Base-by-base conservation (phyloP, 768 basidiomycete species). In the Tephrocybe sp. region DNA sequence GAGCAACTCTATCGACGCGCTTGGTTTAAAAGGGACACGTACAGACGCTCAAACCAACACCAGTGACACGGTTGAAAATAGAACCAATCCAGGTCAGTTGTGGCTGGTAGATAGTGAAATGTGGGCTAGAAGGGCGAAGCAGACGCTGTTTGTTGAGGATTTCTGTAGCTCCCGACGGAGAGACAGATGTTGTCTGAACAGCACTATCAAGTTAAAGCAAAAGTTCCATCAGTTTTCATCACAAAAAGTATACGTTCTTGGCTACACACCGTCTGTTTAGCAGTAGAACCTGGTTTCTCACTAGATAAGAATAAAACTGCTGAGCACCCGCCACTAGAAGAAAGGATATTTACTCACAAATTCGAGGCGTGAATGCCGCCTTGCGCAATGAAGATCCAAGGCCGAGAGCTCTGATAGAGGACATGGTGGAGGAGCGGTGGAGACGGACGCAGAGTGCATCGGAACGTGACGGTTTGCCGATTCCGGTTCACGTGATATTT, bases 91-190 rank as follows among this genome's bases (percentile, higher is more conserved):
- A 96, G 28, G 96, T 98, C 39, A 98, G 69, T 70, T 98, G 92
- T 1, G 88, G 89, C 63, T 95, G 87, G 73, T 99, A 99, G 70
- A 99, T 98, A 48, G 93, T 93, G 65, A 93, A 89, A 68, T 98
- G 95, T 8, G 97, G 97, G 61, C 88, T 90, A 54, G 80, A 89
- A 15, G 97, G 96, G n/a, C 97, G 87, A 41, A 75, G 74, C 42
- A 91, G 71, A 56, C 97, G 89, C 68, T 98, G 95, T 57, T 79
- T 69, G 77, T 98, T 96, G 60, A 98, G 75, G 55, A 93, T 87
- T 4, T 74, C 76, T 28, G 72, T 64, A 9, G 75, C 70, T 0
- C 82, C 77, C 0, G 84, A 74, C 1, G 87, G 75, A 1, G 85
- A 74, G 2, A 89, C 55, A 0, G 88, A 85, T 60, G 87, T 68